These are phyloP conservation scores for Hyphopichia wangnamkhiaoensis DNA, from an alignment of 1,139 yeast species.

Conservation along the genomic window DNA sequence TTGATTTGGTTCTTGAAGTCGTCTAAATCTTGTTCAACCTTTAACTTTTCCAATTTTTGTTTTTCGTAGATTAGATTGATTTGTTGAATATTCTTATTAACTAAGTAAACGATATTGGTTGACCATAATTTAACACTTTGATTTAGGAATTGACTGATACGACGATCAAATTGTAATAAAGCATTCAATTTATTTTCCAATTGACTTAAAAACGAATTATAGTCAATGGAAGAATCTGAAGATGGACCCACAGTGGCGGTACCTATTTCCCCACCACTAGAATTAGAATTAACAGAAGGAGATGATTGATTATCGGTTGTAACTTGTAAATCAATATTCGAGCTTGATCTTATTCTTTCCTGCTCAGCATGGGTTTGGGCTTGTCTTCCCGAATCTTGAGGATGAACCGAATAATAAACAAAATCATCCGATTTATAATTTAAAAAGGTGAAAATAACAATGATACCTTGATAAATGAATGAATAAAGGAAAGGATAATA, in stretches of 20 bases:
- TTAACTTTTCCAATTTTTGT: constrained; percentile 13
- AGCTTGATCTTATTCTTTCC: not conserved
- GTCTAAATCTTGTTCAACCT: constrained; percentile 7
- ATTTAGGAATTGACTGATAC: constrained; percentile 18
- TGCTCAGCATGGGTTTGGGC: not conserved
- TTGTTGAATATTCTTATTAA: constrained; percentile 33
- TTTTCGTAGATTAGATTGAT: constrained; percentile 28
- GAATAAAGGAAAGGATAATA: constrained; percentile 51
- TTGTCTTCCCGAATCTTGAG: not conserved
- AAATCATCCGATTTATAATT: constrained; percentile 44
- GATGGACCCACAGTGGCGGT: constrained; percentile 1
- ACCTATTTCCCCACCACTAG: not conserved
- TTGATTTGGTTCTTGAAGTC: constrained; percentile 4
- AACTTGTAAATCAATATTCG: not conserved
- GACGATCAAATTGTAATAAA: constrained; percentile 27
- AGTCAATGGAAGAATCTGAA: constrained; percentile 6
- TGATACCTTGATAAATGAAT: constrained; percentile 52
- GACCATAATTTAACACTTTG: constrained; percentile 37
- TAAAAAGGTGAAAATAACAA: constrained; percentile 50
- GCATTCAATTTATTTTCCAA: constrained; percentile 26
- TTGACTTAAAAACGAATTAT: constrained; percentile 23
- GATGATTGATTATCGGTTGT: constrained; percentile 1
- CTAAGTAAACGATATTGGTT: constrained; percentile 33
- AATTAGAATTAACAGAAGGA: not conserved
- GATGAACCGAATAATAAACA: constrained; percentile 12